Evolutionary conservation across 2,329 filamentous ascomycete species (phyloP), one percentile per base, ranked within the genome.

Genomic region (Ophiostoma himal-ulmi): DNA sequence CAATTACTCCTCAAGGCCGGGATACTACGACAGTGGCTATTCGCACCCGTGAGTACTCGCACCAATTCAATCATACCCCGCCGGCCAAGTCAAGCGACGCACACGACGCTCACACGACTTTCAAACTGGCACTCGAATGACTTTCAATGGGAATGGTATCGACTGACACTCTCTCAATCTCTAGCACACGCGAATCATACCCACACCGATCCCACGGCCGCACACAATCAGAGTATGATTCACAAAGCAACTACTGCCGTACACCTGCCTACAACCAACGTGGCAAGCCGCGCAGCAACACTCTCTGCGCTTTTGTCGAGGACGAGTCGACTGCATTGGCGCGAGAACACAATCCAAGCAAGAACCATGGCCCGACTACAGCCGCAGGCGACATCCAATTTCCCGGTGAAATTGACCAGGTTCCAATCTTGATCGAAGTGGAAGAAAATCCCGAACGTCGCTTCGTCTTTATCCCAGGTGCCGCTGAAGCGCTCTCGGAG

Each of bases 371-470:
- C n/a, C 8, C 68, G 20, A 22, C 67, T 26, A 82, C 82, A 36
- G 75, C 77, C 62, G 78, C 79, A 37, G 74, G 76, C 62, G 75
- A 73, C 57, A 75, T 73, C 69, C 82, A 81, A 70, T 88, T 89
- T 74, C 85, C 86, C 70, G 91, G 91, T 54, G 84, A 86, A 6
- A 79, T 89, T 71, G 89, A 93, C 69, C 91, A 94, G 76, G 80
- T 88, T 36, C 88, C 88, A 14, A 82, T 93, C 67, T 81, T 94
- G 34, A 79, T 89, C 70, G 87, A 90, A 70, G 85, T 91, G 74
- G 83, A 87, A 68, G 77, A 83, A 75, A 88, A 87, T 74, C 83
- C 84, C 5, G 90, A 92, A 76, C 84, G 87, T 52, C 85, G 89
- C 54, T 92, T 89, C 74, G 86, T 91, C 10, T 79, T 90, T 52